phyloP scores from a whole-genome alignment of 2,329 filamentous ascomycete species.

The Cytospora chrysosperma region DNA sequence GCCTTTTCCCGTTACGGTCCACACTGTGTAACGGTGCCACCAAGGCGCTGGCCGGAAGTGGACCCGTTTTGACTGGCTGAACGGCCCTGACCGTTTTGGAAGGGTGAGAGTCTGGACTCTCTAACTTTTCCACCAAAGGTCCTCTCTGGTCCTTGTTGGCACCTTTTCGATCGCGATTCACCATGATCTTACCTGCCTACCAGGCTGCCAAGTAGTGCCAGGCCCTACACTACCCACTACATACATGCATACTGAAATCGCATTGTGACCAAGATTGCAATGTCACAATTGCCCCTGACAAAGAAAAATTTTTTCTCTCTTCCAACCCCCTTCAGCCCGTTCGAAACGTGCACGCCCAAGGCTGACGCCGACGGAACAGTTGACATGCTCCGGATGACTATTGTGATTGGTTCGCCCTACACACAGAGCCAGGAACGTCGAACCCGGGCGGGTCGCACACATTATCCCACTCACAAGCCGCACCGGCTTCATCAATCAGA shows the following conservation, averaged over 20 bases:
- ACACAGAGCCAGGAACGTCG: neutral
- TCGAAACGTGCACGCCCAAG: slow-evolving; percentile 9
- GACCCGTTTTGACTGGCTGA: slow-evolving; percentile 5
- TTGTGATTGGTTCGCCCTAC: neutral
- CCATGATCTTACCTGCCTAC: neutral
- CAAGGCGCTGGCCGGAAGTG: slow-evolving; percentile 15
- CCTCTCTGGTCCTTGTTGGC: neutral
- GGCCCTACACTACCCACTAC: neutral
- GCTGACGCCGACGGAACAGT: neutral
- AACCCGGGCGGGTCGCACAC: neutral
- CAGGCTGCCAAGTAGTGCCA: neutral
- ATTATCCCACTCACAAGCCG: neutral
- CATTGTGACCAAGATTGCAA: slow-evolving; percentile 8
- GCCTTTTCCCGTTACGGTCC: neutral
- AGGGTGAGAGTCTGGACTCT: slow-evolving; percentile 10
- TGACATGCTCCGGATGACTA: neutral
- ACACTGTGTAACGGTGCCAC: slow-evolving; percentile 10
- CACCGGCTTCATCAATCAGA: neutral
- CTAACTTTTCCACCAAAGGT: slow-evolving; percentile 1
- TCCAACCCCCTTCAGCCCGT: neutral
- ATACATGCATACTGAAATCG: neutral
- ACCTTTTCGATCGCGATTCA: neutral
- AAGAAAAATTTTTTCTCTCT: neutral
- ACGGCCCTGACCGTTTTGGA: neutral
- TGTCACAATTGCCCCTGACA: slow-evolving; percentile 1